Percentiles rank a stretch among this genome's conserved stretches.
Conservation (phyloP, 306 rosid genomes). For the Malus asiatica region DNA sequence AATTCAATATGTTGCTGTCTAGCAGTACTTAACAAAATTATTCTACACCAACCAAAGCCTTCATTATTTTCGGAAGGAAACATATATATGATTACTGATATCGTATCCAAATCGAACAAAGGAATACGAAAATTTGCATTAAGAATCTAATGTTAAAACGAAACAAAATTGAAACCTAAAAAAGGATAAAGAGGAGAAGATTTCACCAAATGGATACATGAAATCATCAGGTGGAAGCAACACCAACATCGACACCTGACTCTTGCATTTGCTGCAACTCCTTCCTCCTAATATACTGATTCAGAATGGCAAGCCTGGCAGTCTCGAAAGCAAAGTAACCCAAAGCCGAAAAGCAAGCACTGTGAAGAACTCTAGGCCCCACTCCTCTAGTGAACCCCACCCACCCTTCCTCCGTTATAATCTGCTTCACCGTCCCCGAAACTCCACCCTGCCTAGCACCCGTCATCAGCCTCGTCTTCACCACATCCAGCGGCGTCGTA, state of each 20-base stretch:
- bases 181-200: not conserved
- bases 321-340: slow-evolving; percentile 96
- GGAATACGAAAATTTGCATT: not conserved
- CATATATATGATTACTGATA: not conserved
- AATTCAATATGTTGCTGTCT: not conserved
- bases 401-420: slow-evolving; percentile 77
- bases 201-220: not conserved
- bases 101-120: not conserved
- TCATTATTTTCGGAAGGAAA: not conserved
- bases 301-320: slow-evolving; percentile 60
- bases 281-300: slow-evolving; percentile 47
- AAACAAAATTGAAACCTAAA: not conserved
- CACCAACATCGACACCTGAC: slow-evolving; percentile 15
- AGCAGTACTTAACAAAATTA: not conserved
- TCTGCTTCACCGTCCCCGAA: slow-evolving; percentile 46
- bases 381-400: slow-evolving; percentile 75
- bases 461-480: slow-evolving; percentile 91
- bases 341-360: slow-evolving; percentile 85
- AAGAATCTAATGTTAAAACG: not conserved
- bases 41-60: not conserved
- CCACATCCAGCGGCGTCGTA: slow-evolving; percentile 87
- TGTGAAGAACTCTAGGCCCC: slow-evolving; percentile 90
- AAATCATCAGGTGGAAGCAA: slow-evolving; percentile 34
- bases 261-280: slow-evolving; percentile 35
- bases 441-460: slow-evolving; percentile 55